phyloP scores from a whole-genome alignment of 169 alveolate genomes.

The Plasmodium sp. region DNA sequence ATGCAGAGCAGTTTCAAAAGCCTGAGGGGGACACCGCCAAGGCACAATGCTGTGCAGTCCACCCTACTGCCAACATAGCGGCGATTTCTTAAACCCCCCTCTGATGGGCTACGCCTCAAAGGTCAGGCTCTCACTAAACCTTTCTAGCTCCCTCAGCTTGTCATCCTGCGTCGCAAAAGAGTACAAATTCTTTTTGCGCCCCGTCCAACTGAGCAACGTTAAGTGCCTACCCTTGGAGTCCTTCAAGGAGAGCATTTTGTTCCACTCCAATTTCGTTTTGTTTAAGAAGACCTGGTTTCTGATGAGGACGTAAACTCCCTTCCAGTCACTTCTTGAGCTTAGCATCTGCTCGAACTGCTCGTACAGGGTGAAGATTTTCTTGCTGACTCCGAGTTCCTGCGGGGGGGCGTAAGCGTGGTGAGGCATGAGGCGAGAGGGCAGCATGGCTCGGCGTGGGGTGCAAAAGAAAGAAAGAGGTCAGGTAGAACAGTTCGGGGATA shows the following conservation, averaged over 20 bases:
- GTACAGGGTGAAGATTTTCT: constrained; percentile 42
- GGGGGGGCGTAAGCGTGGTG: neutral
- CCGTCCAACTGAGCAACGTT: constrained; percentile 68
- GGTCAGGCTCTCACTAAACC: constrained; percentile 32
- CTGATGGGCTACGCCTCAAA: constrained; percentile 5
- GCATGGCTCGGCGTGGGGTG: neutral
- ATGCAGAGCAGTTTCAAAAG: neutral
- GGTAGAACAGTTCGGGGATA: neutral
- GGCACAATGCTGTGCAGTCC: neutral
- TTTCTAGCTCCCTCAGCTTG: constrained; percentile 43
- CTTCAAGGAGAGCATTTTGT: constrained; percentile 16
- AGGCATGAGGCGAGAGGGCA: neutral
- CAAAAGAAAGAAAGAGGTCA: neutral
- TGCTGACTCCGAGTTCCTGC: constrained; percentile 57
- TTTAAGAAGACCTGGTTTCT: constrained; percentile 39
- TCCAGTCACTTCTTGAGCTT: constrained; percentile 56
- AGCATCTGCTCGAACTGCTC: constrained; percentile 73
- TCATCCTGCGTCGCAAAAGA: constrained; percentile 48
- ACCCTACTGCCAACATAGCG: neutral
- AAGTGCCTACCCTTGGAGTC: constrained; percentile 60
- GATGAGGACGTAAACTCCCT: constrained; percentile 48
- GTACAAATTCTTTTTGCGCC: constrained; percentile 50
- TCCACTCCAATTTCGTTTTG: constrained; percentile 65
- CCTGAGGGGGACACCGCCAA: neutral
- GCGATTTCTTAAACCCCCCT: neutral